phyloP scores from a whole-genome alignment of 768 basidiomycete genomes.

The Guyanaporus albipodus region DNA sequence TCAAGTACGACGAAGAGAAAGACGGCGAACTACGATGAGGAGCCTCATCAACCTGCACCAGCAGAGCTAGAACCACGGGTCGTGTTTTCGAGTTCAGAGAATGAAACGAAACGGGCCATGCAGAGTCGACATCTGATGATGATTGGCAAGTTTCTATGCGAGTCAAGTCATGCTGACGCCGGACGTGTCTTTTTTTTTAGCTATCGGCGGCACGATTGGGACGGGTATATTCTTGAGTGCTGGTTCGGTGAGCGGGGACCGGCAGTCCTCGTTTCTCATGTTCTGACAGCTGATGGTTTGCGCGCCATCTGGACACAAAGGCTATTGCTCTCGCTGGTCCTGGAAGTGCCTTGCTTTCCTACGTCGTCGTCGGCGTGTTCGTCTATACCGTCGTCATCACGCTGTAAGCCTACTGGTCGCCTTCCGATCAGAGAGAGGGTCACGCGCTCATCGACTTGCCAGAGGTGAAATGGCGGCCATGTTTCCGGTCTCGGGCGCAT shows the following conservation, averaged over 20 bases:
- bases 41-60: background rate
- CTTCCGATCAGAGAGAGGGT: background rate
- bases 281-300: background rate
- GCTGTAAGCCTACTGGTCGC: slow-evolving; percentile 34
- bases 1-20: background rate
- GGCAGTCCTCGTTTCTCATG: background rate
- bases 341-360: slow-evolving; percentile 58
- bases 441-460: background rate
- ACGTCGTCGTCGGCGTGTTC: slow-evolving; percentile 55
- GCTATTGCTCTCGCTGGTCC: slow-evolving; percentile 57
- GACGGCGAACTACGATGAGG: slow-evolving; percentile 1
- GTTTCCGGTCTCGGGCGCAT: slow-evolving; percentile 59
- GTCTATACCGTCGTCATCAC: slow-evolving; percentile 59
- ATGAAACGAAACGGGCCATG: slow-evolving; percentile 39
- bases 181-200: slow-evolving; percentile 28
- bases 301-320: slow-evolving; percentile 21
- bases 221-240: slow-evolving; percentile 60
- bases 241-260: slow-evolving; percentile 43
- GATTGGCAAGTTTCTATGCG: slow-evolving; percentile 30
- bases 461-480: slow-evolving; percentile 66
- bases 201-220: slow-evolving; percentile 57
- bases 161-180: background rate
- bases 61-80: background rate
- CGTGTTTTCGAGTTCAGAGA: slow-evolving; percentile 11
- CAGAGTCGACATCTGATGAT: slow-evolving; percentile 40